Base-by-base conservation (phyloP, 805 yeast species). In the Huiozyma sinensis region DNA sequence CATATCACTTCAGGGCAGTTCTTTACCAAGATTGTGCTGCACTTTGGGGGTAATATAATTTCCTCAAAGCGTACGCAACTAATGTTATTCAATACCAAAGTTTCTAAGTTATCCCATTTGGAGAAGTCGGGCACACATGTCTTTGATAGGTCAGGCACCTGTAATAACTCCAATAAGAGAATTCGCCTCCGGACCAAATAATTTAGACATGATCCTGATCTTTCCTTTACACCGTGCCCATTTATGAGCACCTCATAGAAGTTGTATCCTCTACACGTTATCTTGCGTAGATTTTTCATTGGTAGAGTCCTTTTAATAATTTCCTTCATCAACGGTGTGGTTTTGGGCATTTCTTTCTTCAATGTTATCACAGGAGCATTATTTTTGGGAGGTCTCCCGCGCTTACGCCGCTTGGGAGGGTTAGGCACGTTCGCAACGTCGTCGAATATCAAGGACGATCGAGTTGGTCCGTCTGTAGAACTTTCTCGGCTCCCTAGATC, bases 141-240 rank as follows among this genome's bases (percentile, higher is more conserved):
- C 29, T 36, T 39, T 12, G 56, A 41, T 7, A 49, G 28, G 29
- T 50, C 44, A 11, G 44, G 41, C 31, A 50, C 28, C 44, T 50
- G 51, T 33, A 43, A 38, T 2, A 60, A 29, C 38, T 45, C 47
- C 7, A 61, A 39, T 10, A 38, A 42, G 28, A 40, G 29, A 3
- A 57, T 50, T 36, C 55, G 48, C 34, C 51, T 51, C 43, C 52
- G 54, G 7, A 54, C 52, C 6, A 51, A 28, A 36, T 55, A 57
- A 30, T 48, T 55, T 3, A 61, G 54, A 2, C 57, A 50, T 29
- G 50, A 52, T 3, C 61, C 62, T 4, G 62, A 57, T 36, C 57
- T 53, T 38, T 58, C 61, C 35, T 62, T 49, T 5, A 52, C 47
- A 8, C 66, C 65, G 37, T 59, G 63, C 9, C 52, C 47, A 44